Percentiles rank a stretch among this genome's conserved stretches.
phyloP scores from a whole-genome alignment of 106 monocot species.

The Amphibolis antarctica region DNA sequence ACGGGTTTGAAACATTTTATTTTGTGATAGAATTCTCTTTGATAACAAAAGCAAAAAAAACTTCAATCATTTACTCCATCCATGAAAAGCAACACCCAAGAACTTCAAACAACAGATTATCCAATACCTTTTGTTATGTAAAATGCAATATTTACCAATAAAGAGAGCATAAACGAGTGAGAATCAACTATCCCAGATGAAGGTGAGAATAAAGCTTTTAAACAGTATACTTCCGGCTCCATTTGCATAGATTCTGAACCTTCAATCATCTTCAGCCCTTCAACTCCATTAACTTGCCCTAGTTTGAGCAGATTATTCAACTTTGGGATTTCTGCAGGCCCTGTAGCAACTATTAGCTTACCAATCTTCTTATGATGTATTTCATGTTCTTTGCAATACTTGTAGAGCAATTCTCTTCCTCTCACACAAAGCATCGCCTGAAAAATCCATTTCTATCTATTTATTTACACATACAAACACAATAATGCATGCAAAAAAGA shows the following conservation, averaged over 20 bases:
- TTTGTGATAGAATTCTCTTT: too few relatives aligned
- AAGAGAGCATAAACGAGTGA: slow-evolving; percentile 75
- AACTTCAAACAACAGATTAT: background rate
- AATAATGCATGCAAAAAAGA: too few relatives aligned
- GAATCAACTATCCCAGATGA: slow-evolving; percentile 86
- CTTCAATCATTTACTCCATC: background rate
- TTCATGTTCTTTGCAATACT: slow-evolving; percentile 55
- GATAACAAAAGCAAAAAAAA: background rate
- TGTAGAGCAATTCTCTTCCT: slow-evolving; percentile 87
- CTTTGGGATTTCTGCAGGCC: slow-evolving; percentile 57
- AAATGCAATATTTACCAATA: slow-evolving; percentile 35
- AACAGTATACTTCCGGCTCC: slow-evolving; percentile 80
- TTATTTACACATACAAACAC: too few relatives aligned
- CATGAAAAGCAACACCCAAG: background rate
- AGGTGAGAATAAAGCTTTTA: slow-evolving; percentile 76
- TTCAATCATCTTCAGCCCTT: slow-evolving; percentile 68
- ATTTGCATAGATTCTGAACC: slow-evolving; percentile 54
- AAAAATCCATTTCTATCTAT: slow-evolving; percentile 4
- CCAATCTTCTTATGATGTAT: slow-evolving; percentile 77
- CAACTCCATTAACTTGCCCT: slow-evolving; percentile 63
- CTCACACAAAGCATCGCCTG: slow-evolving; percentile 79
- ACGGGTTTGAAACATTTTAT: too few relatives aligned
- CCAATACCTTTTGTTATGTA: background rate
- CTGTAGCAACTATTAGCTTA: slow-evolving; percentile 90
- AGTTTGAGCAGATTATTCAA: slow-evolving; percentile 38